Evolutionary conservation across 306 rosid genomes (phyloP), one percentile per base, ranked within the genome.

Genomic region (Fragaria iinumae): DNA sequence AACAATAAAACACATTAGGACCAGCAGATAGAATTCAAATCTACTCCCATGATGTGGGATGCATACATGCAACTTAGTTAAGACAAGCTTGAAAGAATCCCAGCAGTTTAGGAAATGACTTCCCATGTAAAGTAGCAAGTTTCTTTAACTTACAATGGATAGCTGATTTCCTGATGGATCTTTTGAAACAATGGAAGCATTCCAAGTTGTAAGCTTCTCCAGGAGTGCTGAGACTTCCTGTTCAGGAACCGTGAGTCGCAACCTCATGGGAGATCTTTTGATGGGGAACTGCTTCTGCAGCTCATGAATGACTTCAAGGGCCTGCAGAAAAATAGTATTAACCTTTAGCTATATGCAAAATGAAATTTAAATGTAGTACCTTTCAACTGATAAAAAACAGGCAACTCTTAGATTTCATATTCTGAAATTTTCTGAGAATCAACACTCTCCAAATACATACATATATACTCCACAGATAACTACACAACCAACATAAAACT

Each of bases 221-320:
- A 85, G 49, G 56, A 95, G 96, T 47, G 89, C 66, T 5, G 87
- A 77, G 3, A 73, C 53, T 56, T 86, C 81, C 56, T 87, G 85
- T 76, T 88, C 92, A 32, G 91, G 87, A 53, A 88, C 85, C 8
- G 84, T 76, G 55, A 85, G 86, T 8, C 91, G 89, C 76, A 92
- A 72, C 74, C 89, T 88, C 90, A 95, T 85, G 0, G 98, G 98
- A 20, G 96, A 92, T n/a, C 98, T 87, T 74, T 89, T 95, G 43
- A 95, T 92, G 5, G 98, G 98, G 65, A 86, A 95, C 65, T 84
- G 96, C 90, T 90, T 90, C 63, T 92, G 97, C 79, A 95, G 98
- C 83, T 95, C 98, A n/a, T 95, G 98, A 80, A 95, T 90, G 60
- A 92, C 88, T 83, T 95, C 98, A 47, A 92, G 78, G 17, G 98